Conservation (phyloP, 768 basidiomycete species). For the Leccinum subgranulosum region DNA sequence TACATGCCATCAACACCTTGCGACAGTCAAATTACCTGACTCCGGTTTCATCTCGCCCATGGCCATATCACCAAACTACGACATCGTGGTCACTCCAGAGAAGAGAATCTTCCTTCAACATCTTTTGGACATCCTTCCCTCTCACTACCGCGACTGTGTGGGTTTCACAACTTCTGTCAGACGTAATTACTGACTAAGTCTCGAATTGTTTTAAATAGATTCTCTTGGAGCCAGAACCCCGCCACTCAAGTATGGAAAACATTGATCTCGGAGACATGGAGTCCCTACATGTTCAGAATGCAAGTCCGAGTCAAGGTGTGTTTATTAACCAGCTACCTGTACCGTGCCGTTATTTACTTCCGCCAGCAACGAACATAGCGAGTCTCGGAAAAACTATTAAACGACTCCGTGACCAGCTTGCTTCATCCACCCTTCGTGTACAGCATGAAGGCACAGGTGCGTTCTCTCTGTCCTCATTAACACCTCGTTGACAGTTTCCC, state of each 20-base stretch:
- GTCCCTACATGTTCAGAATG: not conserved
- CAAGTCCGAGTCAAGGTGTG: not conserved
- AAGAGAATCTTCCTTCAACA: too few species aligned
- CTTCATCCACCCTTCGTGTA: not conserved
- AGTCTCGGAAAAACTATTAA: not conserved
- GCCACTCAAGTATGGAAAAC: too few species aligned
- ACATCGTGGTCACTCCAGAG: too few species aligned
- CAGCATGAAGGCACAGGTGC: not conserved
- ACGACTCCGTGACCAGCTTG: not conserved
- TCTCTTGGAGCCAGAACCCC: too few species aligned
- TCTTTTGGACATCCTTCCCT: not conserved
- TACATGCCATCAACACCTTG: too few species aligned
- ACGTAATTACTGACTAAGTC: too few species aligned
- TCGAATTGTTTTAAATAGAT: too few species aligned
- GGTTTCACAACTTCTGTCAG: too few species aligned
- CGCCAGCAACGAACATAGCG: not conserved
- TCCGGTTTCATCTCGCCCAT: too few species aligned
- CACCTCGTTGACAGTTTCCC: not conserved
- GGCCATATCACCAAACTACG: too few species aligned
- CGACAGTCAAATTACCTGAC: too few species aligned
- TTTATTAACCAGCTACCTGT: not conserved
- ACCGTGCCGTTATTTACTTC: not conserved
- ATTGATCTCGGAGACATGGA: too few species aligned
- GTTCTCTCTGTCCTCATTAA: not conserved
- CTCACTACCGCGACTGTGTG: not conserved